Conservation (phyloP, 257 asterid species). For the Solanum chiquidenum region DNA sequence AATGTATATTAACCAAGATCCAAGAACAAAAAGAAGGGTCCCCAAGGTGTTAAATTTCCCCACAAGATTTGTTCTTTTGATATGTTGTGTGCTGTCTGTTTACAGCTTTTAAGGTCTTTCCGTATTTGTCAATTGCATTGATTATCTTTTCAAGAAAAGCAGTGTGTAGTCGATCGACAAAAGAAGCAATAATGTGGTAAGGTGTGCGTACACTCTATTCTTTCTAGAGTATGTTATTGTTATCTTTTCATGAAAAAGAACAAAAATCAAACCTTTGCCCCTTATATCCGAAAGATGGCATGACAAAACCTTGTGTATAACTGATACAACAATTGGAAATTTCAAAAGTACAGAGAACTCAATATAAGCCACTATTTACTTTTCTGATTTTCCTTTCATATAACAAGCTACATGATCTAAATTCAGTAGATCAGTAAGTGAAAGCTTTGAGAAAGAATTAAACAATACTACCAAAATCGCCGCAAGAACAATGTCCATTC, state of each 20-base stretch:
- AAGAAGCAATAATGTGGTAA: neutral
- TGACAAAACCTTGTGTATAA: neutral
- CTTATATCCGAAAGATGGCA: neutral
- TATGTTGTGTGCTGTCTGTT: too few relatives aligned
- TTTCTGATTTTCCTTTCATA: neutral
- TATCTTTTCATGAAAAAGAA: neutral
- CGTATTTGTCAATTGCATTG: too few relatives aligned
- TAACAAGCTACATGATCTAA: neutral
- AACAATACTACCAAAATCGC: constrained; percentile 60
- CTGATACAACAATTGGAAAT: neutral
- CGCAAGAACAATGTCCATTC: constrained; percentile 70
- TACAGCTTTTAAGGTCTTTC: too few relatives aligned
- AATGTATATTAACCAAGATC: too few relatives aligned
- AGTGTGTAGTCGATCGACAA: too few relatives aligned
- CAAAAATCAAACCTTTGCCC: neutral
- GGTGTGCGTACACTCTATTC: neutral
- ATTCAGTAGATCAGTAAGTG: neutral
- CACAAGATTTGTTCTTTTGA: too few relatives aligned
- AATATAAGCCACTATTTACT: neutral
- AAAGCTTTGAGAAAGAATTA: constrained; percentile 1
- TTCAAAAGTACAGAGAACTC: neutral
- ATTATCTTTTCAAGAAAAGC: too few relatives aligned
- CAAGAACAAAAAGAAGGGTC: too few relatives aligned
- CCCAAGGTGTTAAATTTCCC: too few relatives aligned
- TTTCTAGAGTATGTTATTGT: neutral